Percentiles rank a stretch among this genome's conserved stretches.
Evolutionary conservation across 495 filamentous ascomycete species (phyloP).

Genomic region (Penicillium atrosanguineum): DNA sequence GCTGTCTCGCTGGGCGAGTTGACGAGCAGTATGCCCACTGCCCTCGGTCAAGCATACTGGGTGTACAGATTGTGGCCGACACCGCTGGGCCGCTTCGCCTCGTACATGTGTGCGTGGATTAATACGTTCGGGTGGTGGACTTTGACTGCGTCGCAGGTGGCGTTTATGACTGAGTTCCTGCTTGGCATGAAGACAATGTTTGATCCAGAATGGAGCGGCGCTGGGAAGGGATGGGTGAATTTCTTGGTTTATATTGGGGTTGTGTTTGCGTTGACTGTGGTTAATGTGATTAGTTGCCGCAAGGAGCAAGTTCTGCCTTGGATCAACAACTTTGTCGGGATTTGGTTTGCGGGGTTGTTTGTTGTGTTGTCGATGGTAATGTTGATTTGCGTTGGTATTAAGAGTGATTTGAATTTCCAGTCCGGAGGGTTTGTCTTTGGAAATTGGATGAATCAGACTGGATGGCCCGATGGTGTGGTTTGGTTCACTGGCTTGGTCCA

Average conservation of each 20-base stretch:
- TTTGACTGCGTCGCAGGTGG: slow-evolving; percentile 44
- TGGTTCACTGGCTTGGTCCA: slow-evolving; percentile 64
- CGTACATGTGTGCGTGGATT: slow-evolving; percentile 52
- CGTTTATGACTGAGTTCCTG: slow-evolving; percentile 50
- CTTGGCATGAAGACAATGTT: slow-evolving; percentile 50
- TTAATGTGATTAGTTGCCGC: slow-evolving; percentile 48
- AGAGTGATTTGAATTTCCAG: slow-evolving; percentile 38
- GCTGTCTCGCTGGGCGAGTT: slow-evolving; percentile 48
- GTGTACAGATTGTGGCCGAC: slow-evolving; percentile 41
- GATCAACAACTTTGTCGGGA: slow-evolving; percentile 48
- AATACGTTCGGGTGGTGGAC: slow-evolving; percentile 54
- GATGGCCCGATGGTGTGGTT: slow-evolving; percentile 60
- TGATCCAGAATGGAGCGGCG: slow-evolving; percentile 37
- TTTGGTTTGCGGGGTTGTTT: slow-evolving; percentile 46
- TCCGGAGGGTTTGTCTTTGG: slow-evolving; percentile 53
- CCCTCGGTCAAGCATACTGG: slow-evolving; percentile 49
- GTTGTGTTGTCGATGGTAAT: slow-evolving; percentile 42
- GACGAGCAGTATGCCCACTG: slow-evolving; percentile 49
- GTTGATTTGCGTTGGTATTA: slow-evolving; percentile 43
- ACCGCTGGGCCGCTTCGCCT: slow-evolving; percentile 37
- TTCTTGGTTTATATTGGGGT: slow-evolving; percentile 45
- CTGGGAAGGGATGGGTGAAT: slow-evolving; percentile 40
- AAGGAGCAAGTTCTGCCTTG: slow-evolving; percentile 42
- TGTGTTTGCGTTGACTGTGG: slow-evolving; percentile 34
- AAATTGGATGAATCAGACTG: slow-evolving; percentile 58